Evolutionary conservation across 1,284 basidiomycete genomes (phyloP).

Genomic region (Thelephora terrestris): DNA sequence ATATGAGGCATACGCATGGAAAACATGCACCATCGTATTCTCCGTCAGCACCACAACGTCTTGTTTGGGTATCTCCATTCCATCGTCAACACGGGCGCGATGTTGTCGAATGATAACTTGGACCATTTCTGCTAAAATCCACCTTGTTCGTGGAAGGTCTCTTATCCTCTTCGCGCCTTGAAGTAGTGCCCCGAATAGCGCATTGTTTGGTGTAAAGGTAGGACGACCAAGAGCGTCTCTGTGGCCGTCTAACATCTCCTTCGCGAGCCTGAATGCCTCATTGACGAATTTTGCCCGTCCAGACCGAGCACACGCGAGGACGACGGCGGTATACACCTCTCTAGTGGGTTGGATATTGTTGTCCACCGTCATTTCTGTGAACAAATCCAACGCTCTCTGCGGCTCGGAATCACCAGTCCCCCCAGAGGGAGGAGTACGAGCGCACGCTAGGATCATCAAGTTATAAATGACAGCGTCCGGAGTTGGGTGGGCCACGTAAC

Average conservation of each 20-base stretch:
- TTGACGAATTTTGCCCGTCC: constrained; percentile 53
- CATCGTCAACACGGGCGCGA: background rate
- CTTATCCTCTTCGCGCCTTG: constrained; percentile 84
- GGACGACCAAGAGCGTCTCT: constrained; percentile 49
- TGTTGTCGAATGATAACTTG: constrained; percentile 18
- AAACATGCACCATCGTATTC: constrained; percentile 73
- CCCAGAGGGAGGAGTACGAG: constrained; percentile 18
- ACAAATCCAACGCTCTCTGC: constrained; percentile 88
- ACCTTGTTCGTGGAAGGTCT: constrained; percentile 75
- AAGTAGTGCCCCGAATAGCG: constrained; percentile 76
- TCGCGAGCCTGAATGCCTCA: constrained; percentile 72
- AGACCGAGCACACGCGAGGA: constrained; percentile 64
- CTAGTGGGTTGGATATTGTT: constrained; percentile 52
- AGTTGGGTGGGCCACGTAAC: constrained; percentile 81
- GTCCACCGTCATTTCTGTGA: constrained; percentile 83
- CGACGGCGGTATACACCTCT: constrained; percentile 74
- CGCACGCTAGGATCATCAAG: constrained; percentile 85
- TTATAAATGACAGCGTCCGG: constrained; percentile 73
- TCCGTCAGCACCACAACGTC: constrained; percentile 44
- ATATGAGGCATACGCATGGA: constrained; percentile 84
- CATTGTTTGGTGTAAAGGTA: constrained; percentile 52
- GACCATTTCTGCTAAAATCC: constrained; percentile 88
- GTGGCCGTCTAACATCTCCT: constrained; percentile 72
- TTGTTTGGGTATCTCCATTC: constrained; percentile 13
- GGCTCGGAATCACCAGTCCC: constrained; percentile 51